Conservation (phyloP, 148 eudicot genomes). For the Camellia japonica region DNA sequence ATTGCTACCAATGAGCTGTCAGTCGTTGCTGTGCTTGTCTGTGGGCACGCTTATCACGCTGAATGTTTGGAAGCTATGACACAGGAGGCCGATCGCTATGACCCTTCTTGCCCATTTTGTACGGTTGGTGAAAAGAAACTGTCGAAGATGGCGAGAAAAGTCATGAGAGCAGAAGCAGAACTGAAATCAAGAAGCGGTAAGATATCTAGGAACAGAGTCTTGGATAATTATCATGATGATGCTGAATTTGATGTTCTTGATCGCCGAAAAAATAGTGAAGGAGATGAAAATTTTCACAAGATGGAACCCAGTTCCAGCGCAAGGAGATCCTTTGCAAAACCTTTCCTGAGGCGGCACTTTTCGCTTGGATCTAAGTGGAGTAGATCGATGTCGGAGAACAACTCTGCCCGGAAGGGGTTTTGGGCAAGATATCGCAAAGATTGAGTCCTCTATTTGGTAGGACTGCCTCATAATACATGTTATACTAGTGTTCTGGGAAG, state of each 20-base stretch:
- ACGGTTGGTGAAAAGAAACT: slow-evolving; percentile 70
- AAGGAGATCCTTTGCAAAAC: slow-evolving; percentile 60
- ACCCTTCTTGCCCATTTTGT: slow-evolving; percentile 85
- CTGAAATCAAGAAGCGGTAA: slow-evolving; percentile 46
- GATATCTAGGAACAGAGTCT: slow-evolving; percentile 46
- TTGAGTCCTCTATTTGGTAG: slow-evolving; percentile 19
- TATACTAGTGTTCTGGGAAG: not conserved
- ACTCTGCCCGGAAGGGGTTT: slow-evolving; percentile 40
- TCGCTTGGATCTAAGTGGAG: slow-evolving; percentile 62
- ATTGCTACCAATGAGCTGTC: slow-evolving; percentile 54
- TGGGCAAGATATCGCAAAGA: slow-evolving; percentile 41
- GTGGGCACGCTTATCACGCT: slow-evolving; percentile 84
- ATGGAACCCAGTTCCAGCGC: slow-evolving; percentile 60
- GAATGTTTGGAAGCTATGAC: slow-evolving; percentile 86
- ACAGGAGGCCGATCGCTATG: slow-evolving; percentile 62
- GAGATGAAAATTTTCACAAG: slow-evolving; percentile 44
- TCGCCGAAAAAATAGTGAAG: slow-evolving; percentile 23
- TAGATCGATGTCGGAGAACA: slow-evolving; percentile 38
- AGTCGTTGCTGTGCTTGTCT: slow-evolving; percentile 70
- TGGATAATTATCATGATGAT: slow-evolving; percentile 31
- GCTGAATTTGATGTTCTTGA: slow-evolving; percentile 43
- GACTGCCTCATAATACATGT: slow-evolving; percentile 6
- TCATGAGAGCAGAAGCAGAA: slow-evolving; percentile 57
- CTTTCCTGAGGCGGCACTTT: slow-evolving; percentile 70
- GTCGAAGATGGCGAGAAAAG: slow-evolving; percentile 54